phyloP scores from a whole-genome alignment of 495 filamentous ascomycete genomes.

The Penicillium verhagenii region DNA sequence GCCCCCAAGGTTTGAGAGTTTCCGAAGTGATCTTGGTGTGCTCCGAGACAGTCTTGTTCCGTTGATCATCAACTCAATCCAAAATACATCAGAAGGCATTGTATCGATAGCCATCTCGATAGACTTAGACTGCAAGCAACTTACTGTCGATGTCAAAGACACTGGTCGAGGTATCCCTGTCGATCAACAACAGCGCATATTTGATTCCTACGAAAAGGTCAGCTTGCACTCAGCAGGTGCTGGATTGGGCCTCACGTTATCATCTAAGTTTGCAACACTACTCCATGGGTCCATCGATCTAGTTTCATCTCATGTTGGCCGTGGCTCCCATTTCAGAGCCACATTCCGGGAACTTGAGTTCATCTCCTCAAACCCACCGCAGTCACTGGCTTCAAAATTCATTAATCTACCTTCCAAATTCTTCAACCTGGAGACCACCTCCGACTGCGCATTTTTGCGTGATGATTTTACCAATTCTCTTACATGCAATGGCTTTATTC shows the following conservation, averaged over 20 bases:
- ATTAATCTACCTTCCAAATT: background rate
- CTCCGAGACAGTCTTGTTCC: constrained; percentile 15
- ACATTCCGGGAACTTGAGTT: constrained; percentile 10
- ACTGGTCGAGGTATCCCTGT: constrained; percentile 11
- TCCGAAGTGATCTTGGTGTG: constrained; percentile 10
- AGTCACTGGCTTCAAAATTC: background rate
- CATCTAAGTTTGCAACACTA: constrained; percentile 15
- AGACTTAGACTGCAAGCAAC: background rate
- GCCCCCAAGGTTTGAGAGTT: background rate
- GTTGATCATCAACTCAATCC: constrained; percentile 14
- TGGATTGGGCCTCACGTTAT: constrained; percentile 17
- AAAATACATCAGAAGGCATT: constrained; percentile 5
- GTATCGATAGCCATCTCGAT: constrained; percentile 7
- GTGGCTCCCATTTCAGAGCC: constrained; percentile 17
- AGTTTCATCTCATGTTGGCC: constrained; percentile 11
- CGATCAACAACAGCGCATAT: constrained; percentile 15
- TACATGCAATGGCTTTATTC: background rate
- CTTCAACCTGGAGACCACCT: background rate
- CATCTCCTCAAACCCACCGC: background rate
- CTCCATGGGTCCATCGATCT: constrained; percentile 10
- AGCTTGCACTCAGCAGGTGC: constrained; percentile 11
- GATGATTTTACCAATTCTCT: background rate
- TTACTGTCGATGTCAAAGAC: constrained; percentile 14
- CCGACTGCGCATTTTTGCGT: background rate
- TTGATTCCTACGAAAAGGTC: constrained; percentile 17